Evolutionary conservation across 495 filamentous ascomycete genomes (phyloP).

Genomic region (Penicillium subrubescens): DNA sequence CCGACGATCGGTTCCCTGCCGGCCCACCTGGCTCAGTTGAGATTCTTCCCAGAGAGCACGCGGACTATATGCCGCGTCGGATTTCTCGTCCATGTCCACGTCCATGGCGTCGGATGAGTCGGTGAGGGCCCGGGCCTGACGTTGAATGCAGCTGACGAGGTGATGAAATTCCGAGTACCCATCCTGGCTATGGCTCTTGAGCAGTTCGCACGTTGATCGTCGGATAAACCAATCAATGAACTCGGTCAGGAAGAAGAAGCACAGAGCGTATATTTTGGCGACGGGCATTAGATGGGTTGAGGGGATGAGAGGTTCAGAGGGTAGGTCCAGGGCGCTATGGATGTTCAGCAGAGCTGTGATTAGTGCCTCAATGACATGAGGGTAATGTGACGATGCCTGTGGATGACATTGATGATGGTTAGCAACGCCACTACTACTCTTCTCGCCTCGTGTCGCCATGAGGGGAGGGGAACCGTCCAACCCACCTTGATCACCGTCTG

Average conservation of each 20-base stretch:
- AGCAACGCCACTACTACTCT: background rate
- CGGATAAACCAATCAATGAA: slow-evolving; percentile 53
- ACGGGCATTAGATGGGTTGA: slow-evolving; percentile 31
- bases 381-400: slow-evolving; percentile 50
- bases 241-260: slow-evolving; percentile 50
- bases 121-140: slow-evolving; percentile 28
- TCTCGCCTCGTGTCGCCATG: background rate
- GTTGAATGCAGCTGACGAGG: slow-evolving; percentile 42
- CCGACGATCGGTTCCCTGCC: slow-evolving; percentile 38
- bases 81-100: slow-evolving; percentile 28
- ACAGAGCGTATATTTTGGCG: slow-evolving; percentile 45
- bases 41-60: slow-evolving; percentile 40
- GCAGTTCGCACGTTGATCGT: slow-evolving; percentile 41
- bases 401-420: slow-evolving; percentile 1
- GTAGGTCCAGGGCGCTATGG: slow-evolving; percentile 39
- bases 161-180: slow-evolving; percentile 44
- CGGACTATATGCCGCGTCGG: slow-evolving; percentile 25
- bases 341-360: slow-evolving; percentile 45
- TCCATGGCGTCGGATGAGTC: slow-evolving; percentile 28
- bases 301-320: slow-evolving; percentile 17
- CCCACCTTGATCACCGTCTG: slow-evolving; percentile 50
- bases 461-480: background rate
- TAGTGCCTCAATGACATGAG: slow-evolving; percentile 46
- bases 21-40: slow-evolving; percentile 42
- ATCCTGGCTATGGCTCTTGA: slow-evolving; percentile 51